Evolutionary conservation across 805 yeast genomes (phyloP).

Genomic region (Deakozyma indianensis): DNA sequence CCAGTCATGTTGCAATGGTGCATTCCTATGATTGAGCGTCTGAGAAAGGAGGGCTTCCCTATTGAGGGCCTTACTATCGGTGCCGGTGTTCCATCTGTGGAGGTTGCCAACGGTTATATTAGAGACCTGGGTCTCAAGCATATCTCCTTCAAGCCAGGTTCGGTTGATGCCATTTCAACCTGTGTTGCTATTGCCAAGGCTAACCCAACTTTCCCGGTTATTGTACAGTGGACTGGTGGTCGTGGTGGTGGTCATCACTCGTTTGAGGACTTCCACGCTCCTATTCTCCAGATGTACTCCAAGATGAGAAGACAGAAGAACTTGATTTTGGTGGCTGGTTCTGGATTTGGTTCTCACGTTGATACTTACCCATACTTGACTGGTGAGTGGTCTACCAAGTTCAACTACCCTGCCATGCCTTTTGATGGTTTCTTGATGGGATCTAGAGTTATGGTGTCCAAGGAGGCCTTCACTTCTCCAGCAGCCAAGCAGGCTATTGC

Average conservation of each 20-base stretch:
- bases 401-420: conserved; percentile 96
- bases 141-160: conserved; percentile 95
- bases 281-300: conserved; percentile 88
- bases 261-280: conserved; percentile 97
- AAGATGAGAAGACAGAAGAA: conserved; percentile 84
- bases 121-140: conserved; percentile 84
- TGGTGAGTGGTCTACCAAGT: conserved; percentile 86
- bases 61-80: conserved; percentile 93
- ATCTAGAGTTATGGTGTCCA: conserved; percentile 93
- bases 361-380: conserved; percentile 96
- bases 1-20: conserved; percentile 99
- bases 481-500: conserved; percentile 91
- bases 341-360: conserved; percentile 94
- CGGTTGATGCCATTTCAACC: conserved; percentile 80
- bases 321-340: conserved; percentile 88
- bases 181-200: conserved; percentile 85
- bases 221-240: conserved; percentile 99
- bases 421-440: conserved; percentile 95
- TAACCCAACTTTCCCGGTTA: conserved; percentile 92
- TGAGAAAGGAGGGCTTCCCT: conserved; percentile 88
- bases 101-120: conserved; percentile 94
- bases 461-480: conserved; percentile 87
- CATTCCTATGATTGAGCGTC: conserved; percentile 81
- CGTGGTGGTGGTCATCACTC: conserved; percentile 99
- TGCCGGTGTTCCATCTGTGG: conserved; percentile 98